Evolutionary conservation across 2,329 filamentous ascomycete genomes (phyloP), one percentile per base, ranked within the genome.

Genomic region (Phialocephala subalpina): DNA sequence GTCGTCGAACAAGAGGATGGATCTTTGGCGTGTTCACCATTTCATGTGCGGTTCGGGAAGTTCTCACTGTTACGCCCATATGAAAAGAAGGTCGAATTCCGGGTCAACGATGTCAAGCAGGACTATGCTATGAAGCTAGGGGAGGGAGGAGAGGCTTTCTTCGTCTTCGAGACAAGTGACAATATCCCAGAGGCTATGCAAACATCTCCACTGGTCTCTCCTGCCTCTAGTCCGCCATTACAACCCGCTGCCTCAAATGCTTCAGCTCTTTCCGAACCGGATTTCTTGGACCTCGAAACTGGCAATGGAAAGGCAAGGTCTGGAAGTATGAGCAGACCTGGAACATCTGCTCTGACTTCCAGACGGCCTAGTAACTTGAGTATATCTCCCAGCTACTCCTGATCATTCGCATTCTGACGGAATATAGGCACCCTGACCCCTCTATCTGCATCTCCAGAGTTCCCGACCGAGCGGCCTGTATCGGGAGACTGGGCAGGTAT

Each of bases 71-170:
- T 99, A 75, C 92, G 96, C 25, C 96, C 96, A 0, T 97, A 90
- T 67, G 96, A 99, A 80, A 99, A 99, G 82, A 99, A 98, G 87
- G 96, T 99, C 75, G 94, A 98, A 80, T 99, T 99, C 82, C 87
- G 87, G 73, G 94, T 99, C 85, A 99, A 99, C 84, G 92, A 92
- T 75, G 82, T 87, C 67, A 97, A 96, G 80, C 94, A 97, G 78
- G 86, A 96, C 72, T 97, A 97, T 82, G 90, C 96, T 56, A 99
- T 99, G 96, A 99, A 99, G 82, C 86, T 99, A 22, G 96, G 96
- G 53, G 96, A 99, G 78, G 96, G 93, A 60, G 96, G 96, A 70
- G 96, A 99, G 82, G 96, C 96, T 29, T 99, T 99, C 82, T 99
- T 99, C 79, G 94, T 99, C 70, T 98, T 99, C 76, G 94, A 98